phyloP scores from a whole-genome alignment of 2,329 filamentous ascomycete species.

The Coniochaeta ligniaria region DNA sequence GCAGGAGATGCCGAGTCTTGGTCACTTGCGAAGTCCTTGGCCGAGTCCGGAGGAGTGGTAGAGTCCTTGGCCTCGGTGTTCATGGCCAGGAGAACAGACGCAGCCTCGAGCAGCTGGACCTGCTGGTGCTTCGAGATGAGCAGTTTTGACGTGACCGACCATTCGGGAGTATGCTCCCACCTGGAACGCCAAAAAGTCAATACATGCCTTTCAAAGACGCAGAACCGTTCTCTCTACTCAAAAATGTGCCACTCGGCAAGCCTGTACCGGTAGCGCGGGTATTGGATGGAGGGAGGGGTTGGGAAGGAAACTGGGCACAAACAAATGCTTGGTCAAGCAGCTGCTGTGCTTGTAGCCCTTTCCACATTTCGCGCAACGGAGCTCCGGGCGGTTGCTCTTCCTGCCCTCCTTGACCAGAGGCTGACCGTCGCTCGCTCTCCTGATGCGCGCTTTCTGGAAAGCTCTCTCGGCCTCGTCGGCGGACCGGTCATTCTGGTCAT shows the following conservation, averaged over 20 bases:
- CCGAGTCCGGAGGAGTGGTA: conserved; percentile 56
- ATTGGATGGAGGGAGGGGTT: conserved; percentile 22
- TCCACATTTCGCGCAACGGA: conserved; percentile 95
- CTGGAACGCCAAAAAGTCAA: conserved; percentile 49
- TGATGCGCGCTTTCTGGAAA: conserved; percentile 41
- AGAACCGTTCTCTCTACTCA: not conserved
- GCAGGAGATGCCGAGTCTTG: conserved; percentile 75
- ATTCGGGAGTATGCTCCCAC: conserved; percentile 99
- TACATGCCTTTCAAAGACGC: conserved; percentile 12
- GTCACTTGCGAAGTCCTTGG: conserved; percentile 68
- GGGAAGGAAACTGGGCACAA: conserved; percentile 53
- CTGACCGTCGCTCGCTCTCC: conserved; percentile 79
- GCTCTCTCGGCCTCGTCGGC: conserved; percentile 44
- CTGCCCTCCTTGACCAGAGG: conserved; percentile 72
- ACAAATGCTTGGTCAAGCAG: conserved; percentile 99
- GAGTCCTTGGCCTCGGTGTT: conserved; percentile 45
- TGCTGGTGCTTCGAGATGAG: conserved; percentile 99
- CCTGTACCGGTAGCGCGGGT: not conserved
- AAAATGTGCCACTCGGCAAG: not conserved
- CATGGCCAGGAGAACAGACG: conserved; percentile 93
- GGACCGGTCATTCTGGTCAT: conserved; percentile 55
- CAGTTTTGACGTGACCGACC: conserved; percentile 93
- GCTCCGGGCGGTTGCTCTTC: conserved; percentile 74
- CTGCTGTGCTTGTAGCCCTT: conserved; percentile 99
- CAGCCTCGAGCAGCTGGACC: conserved; percentile 93